phyloP scores from a whole-genome alignment of 2,329 filamentous ascomycete species.

The Sarocladium brachiariae region DNA sequence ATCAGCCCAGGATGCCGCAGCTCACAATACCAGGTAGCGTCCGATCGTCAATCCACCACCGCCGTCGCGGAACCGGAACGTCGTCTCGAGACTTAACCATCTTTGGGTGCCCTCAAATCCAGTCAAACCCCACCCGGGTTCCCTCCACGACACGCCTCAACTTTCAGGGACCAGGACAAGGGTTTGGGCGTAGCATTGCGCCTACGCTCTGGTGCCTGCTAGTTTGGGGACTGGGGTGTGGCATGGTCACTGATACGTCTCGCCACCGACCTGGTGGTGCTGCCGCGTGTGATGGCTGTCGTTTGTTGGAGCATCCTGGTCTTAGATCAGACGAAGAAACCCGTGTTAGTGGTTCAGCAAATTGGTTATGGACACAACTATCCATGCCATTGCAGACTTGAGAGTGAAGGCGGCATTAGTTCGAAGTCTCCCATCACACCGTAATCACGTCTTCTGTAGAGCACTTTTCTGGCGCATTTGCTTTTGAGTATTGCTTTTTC shows the following conservation, averaged over 20 bases:
- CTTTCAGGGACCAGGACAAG: conserved; percentile 6
- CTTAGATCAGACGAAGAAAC: conserved; percentile 7
- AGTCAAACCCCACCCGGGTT: background rate
- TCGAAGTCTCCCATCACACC: too few species aligned
- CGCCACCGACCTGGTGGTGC: conserved; percentile 7
- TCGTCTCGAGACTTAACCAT: background rate
- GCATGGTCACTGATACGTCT: conserved; percentile 3
- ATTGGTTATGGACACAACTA: background rate
- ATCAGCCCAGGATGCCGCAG: background rate
- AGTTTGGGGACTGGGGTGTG: conserved; percentile 3
- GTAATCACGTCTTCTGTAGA: too few species aligned
- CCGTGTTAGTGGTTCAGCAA: conserved; percentile 4
- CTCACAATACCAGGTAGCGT: conserved; percentile 1
- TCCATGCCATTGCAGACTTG: background rate
- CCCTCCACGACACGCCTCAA: conserved; percentile 5
- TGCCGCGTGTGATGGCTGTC: conserved; percentile 6
- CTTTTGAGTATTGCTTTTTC: too few species aligned
- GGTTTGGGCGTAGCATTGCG: conserved; percentile 9
- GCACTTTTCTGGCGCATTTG: background rate
- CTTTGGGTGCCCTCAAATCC: background rate
- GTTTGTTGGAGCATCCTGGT: background rate
- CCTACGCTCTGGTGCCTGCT: conserved; percentile 2
- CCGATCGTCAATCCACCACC: conserved; percentile 6
- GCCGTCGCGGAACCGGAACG: conserved; percentile 9
- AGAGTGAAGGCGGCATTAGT: background rate